phyloP scores from a whole-genome alignment of 495 filamentous ascomycete genomes.

The Tuber magnatum region DNA sequence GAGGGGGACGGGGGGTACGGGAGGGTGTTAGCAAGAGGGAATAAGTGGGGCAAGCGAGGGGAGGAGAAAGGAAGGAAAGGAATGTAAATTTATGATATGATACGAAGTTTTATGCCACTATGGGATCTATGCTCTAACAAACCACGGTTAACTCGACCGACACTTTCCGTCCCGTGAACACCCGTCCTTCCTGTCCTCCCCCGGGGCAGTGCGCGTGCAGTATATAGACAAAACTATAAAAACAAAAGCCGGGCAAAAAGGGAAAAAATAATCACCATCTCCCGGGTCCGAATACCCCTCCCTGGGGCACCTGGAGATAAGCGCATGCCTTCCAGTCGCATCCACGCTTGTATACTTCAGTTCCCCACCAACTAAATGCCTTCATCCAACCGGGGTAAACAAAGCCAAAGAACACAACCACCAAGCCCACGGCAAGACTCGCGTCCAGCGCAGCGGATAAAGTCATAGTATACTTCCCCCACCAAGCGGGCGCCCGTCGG shows the following conservation, averaged over 20 bases:
- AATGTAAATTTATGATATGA: background rate
- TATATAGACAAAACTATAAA: background rate
- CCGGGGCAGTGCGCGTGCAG: background rate
- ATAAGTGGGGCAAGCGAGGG: too few relatives aligned
- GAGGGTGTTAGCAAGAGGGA: background rate
- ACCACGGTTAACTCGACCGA: background rate
- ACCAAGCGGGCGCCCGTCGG: slow-evolving; percentile 62
- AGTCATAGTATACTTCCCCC: slow-evolving; percentile 86
- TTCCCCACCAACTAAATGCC: slow-evolving; percentile 67
- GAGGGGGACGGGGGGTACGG: background rate
- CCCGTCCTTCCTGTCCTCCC: background rate
- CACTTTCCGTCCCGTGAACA: background rate
- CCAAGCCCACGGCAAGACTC: slow-evolving; percentile 66
- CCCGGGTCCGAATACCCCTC: slow-evolving; percentile 54
- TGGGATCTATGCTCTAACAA: background rate
- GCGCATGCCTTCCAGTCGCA: slow-evolving; percentile 61
- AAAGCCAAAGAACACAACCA: slow-evolving; percentile 76
- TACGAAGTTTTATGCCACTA: background rate
- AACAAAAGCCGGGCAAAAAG: background rate
- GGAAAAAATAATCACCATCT: slow-evolving; percentile 45
- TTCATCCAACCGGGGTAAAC: slow-evolving; percentile 63
- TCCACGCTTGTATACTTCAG: slow-evolving; percentile 59
- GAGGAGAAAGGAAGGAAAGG: background rate
- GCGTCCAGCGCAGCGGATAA: slow-evolving; percentile 75
- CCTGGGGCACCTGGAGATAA: slow-evolving; percentile 49